A percentile compares a stretch with the other conserved stretches of the same genome.
Evolutionary conservation across 148 eudicot species (phyloP).

Genomic region (Tetragonia tetragonoides): DNA sequence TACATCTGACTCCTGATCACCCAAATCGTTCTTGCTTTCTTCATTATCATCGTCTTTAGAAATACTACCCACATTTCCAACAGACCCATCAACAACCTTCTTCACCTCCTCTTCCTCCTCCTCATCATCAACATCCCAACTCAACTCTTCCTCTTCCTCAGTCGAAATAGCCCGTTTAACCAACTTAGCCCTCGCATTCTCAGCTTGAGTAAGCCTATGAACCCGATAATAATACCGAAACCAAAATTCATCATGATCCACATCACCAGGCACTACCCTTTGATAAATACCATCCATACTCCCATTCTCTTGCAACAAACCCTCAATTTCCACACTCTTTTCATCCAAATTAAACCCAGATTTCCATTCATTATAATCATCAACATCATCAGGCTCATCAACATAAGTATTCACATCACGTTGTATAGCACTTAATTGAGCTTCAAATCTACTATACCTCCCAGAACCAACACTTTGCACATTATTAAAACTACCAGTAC

Average conservation of each 20-base stretch:
- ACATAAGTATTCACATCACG: conserved; percentile 58
- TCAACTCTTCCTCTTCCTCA: conserved; percentile 64
- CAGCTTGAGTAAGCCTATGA: conserved; percentile 54
- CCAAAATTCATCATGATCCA: conserved; percentile 71
- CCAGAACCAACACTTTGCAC: conserved; percentile 25
- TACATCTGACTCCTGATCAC: neutral
- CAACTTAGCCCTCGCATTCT: conserved; percentile 56
- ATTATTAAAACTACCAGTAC: neutral
- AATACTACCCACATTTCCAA: neutral
- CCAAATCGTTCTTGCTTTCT: neutral
- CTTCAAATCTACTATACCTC: conserved; percentile 61
- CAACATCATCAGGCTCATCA: conserved; percentile 49
- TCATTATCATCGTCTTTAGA: neutral
- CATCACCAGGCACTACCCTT: conserved; percentile 51
- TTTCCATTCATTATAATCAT: conserved; percentile 60
- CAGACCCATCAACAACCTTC: conserved; percentile 15
- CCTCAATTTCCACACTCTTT: conserved; percentile 46
- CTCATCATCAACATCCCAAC: conserved; percentile 93
- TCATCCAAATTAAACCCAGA: conserved; percentile 55
- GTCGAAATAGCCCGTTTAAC: conserved; percentile 61
- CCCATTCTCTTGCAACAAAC: conserved; percentile 41
- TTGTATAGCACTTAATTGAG: conserved; percentile 51
- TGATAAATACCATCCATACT: conserved; percentile 43
- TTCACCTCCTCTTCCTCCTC: conserved; percentile 33
- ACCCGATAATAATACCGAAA: conserved; percentile 65